Percentiles rank a stretch among this genome's conserved stretches.
Conservation (phyloP, 805 yeast genomes). For the Nakazawaea ambrosiae region DNA sequence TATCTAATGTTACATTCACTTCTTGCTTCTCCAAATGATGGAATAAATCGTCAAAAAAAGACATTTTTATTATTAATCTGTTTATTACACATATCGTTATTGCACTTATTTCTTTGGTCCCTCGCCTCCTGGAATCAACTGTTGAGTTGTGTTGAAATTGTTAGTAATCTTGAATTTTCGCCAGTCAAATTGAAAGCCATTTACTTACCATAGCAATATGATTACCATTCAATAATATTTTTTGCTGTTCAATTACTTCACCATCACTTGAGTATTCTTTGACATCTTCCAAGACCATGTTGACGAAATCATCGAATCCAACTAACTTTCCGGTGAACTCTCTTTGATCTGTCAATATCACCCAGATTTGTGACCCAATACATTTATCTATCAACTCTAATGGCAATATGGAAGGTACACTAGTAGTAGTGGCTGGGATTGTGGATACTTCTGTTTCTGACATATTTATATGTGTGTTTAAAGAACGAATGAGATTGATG, state of each 20-base stretch:
- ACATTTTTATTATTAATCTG: too few species aligned
- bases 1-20: too few species aligned
- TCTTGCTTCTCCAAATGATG: too few species aligned
- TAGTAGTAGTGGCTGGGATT: constrained; percentile 2
- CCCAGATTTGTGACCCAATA: constrained; percentile 73
- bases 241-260: constrained; percentile 38
- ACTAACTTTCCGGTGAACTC: constrained; percentile 86
- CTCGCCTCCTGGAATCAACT: constrained; percentile 41
- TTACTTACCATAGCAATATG: constrained; percentile 58
- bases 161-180: too few species aligned
- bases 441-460: constrained; percentile 3
- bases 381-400: constrained; percentile 84
- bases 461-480: background rate
- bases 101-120: constrained; percentile 16
- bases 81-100: background rate
- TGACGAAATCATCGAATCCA: constrained; percentile 95
- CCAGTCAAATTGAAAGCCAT: background rate
- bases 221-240: constrained; percentile 66
- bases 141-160: background rate
- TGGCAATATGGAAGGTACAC: constrained; percentile 39
- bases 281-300: constrained; percentile 80
- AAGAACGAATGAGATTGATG: too few species aligned
- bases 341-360: constrained; percentile 53
- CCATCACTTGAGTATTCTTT: constrained; percentile 48
- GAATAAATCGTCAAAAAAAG: too few species aligned